A percentile compares a stretch with the other conserved stretches of the same genome.
Conservation (phyloP, 257 asterid genomes). For the Solanum sitiens region DNA sequence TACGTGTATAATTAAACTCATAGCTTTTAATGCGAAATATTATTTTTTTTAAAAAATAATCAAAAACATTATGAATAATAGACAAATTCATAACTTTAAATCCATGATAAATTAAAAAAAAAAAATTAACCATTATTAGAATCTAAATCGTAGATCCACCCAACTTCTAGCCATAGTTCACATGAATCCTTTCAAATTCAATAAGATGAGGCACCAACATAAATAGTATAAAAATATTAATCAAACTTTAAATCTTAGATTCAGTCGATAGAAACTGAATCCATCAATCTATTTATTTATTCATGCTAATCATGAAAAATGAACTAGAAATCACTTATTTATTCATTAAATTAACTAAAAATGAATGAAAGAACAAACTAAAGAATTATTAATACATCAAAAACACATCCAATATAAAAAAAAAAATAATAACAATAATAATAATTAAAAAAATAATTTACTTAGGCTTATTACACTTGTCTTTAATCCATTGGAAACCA, state of each 20-base stretch:
- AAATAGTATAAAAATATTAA: no score
- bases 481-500: constrained; percentile 69
- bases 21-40: no score
- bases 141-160: not conserved
- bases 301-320: not conserved
- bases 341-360: not conserved
- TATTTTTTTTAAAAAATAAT: fast-evolving
- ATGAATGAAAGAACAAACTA: not conserved
- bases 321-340: not conserved
- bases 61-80: no score
- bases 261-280: not conserved
- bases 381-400: not conserved
- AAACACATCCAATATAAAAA: not conserved
- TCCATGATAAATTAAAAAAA: no score
- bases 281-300: not conserved
- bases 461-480: constrained; percentile 41
- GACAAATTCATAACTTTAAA: not conserved
- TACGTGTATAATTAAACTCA: not conserved
- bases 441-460: not conserved
- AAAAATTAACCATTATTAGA: no score
- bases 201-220: no score
- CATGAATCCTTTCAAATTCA: not conserved
- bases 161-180: no score
- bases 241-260: not conserved
- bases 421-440: not conserved